A percentile compares a stretch with the other conserved stretches of the same genome.
Conservation (phyloP, 768 basidiomycete genomes). For the Pholiota molesta region DNA sequence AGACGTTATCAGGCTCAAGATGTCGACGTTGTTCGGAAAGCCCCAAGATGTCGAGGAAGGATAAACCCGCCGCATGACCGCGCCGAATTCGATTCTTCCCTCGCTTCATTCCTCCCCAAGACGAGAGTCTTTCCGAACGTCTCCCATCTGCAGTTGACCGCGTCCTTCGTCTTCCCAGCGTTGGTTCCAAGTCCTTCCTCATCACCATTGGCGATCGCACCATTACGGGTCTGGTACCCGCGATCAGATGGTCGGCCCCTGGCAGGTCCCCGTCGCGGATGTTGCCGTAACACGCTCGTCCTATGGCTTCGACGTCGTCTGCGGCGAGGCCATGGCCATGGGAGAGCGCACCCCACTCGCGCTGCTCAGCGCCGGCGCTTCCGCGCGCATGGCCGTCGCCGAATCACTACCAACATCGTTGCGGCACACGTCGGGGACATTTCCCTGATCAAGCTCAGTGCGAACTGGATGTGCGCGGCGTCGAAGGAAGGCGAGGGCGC, state of each 20-base stretch:
- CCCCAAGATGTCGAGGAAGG: constrained; percentile 84
- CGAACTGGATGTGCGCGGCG: constrained; percentile 99
- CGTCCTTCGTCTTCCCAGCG: constrained; percentile 88
- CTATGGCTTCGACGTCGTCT: constrained; percentile 84
- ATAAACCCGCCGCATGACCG: constrained; percentile 48
- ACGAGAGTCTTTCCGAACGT: constrained; percentile 43
- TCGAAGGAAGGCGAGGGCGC: constrained; percentile 88
- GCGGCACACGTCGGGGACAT: constrained; percentile 78
- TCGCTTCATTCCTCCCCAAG: constrained; percentile 66
- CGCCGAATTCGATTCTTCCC: constrained; percentile 69
- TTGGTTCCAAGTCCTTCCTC: constrained; percentile 95
- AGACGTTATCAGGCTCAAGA: constrained; percentile 86
- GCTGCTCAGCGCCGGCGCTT: constrained; percentile 83
- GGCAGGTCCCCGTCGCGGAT: constrained; percentile 97
- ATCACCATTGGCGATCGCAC: constrained; percentile 97
- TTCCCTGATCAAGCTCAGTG: constrained; percentile 87
- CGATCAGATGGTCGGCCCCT: constrained; percentile 99
- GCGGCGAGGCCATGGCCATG: constrained; percentile 98
- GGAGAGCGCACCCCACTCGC: constrained; percentile 96
- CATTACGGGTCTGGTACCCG: constrained; percentile 94
- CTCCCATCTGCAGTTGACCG: constrained; percentile 72
- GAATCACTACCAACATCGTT: constrained; percentile 92
- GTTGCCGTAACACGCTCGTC: constrained; percentile 95
- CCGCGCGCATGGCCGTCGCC: constrained; percentile 94
- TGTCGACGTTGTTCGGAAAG: constrained; percentile 97